Evolutionary conservation across 768 basidiomycete species (phyloP), one percentile per base, ranked within the genome.

Genomic region (Neoboletus magnificus): DNA sequence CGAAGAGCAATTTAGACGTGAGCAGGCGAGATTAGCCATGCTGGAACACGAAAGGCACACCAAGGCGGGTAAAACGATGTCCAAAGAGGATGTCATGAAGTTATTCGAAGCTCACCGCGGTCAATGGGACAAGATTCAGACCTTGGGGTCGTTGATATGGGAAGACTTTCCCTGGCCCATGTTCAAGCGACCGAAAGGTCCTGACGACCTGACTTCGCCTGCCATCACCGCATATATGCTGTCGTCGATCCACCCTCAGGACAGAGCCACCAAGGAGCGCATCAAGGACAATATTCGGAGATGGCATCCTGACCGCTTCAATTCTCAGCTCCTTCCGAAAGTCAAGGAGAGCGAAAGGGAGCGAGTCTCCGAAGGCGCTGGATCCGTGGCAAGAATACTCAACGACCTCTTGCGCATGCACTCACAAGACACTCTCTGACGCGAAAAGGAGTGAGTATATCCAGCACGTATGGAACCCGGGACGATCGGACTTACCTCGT

Each of bases 221-320:
- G 79, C 77, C 11, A 79, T 91, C 62, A 74, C 75, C 42, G 80
- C 82, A 32, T 90, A 89, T 60, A 77, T 90, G 63, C 72, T 81
- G 53, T 84, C 83, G 16, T 74, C 80, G 12, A 68, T 80, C 54
- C 79, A 82, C 58, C 81, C 84, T 1, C 79, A 77, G 63, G 60
- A 76, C 48, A 82, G 79, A 69, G 73, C 74, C 45, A 62, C 76
- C 48, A 88, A 87, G 72, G 89, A 91, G 62, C 82, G 87, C 15
- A 77, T 90, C 59, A 88, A 84, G 74, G 89, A 91, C 57, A 82
- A 84, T 51, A 78, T 92, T 62, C 79, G 81, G 69, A 74, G 79
- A 59, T 92, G 89, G 89, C 89, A 92, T 70, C 89, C 90, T 5
- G 90, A 92, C 71, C 82, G 87, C 33, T 91, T 92, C 64, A 86